A percentile compares a stretch with the other conserved stretches of the same genome.
These are phyloP conservation scores for Brasilioporus rufonigricans DNA, from an alignment of 768 basidiomycete genomes.

Conservation along the genomic window DNA sequence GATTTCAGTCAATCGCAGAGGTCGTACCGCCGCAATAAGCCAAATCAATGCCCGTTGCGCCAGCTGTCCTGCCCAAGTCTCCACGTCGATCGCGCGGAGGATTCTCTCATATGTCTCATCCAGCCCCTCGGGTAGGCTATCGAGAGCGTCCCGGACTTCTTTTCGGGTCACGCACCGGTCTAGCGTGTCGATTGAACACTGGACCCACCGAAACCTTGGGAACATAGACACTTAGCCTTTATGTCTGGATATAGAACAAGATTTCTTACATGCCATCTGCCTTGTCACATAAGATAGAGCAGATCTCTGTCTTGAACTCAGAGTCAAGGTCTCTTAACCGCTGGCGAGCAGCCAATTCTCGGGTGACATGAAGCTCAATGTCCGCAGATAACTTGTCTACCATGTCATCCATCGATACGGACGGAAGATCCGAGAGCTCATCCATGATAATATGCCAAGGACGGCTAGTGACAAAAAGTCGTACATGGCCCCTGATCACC, in stretches of 20 bases:
- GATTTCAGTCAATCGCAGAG: background rate
- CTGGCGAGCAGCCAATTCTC: background rate
- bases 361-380: background rate
- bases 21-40: conserved; percentile 3
- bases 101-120: conserved; percentile 6
- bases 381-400: background rate
- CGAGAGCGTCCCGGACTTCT: background rate
- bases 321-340: background rate
- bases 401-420: background rate
- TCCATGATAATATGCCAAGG: background rate
- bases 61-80: background rate
- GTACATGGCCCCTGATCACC: background rate
- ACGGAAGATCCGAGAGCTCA: background rate
- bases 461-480: conserved; percentile 1
- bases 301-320: background rate
- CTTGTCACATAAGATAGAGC: background rate
- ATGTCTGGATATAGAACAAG: background rate
- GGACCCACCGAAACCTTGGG: background rate
- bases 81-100: background rate
- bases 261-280: background rate
- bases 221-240: background rate
- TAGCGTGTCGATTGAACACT: conserved; percentile 1
- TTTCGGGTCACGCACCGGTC: background rate
- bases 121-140: background rate
- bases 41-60: background rate